Base-by-base conservation (phyloP, 192 early-diverging fungal genomes). In the Coemansia sp. region DNA sequence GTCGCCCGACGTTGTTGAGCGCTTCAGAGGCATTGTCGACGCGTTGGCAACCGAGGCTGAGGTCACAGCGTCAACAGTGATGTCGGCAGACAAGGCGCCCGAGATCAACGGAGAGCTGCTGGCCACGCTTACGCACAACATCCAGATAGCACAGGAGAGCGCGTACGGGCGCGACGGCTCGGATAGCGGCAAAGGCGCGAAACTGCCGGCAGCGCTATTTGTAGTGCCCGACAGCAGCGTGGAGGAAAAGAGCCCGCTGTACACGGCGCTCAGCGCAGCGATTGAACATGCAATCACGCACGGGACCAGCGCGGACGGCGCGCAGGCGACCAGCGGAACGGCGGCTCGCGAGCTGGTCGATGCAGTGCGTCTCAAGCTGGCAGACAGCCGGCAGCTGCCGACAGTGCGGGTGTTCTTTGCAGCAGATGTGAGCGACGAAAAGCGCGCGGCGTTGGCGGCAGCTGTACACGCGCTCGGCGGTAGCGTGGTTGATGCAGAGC, bases 121-220 rank as follows among this genome's bases (percentile, higher is more conserved):
- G 28, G 64, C 73, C 14, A 38, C 52, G 50, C 33, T 49, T 6
- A 65, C 62, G 19, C 73, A 76, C 59, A 61, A 58, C 42, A 50
- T 76, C n/a, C 73, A 76, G 51, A 48, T 76, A 43, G 73, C 73
- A 1, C 61, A 58, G 45, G 73, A 76, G 54, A 49, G 27, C 12
- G 63, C 58, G 27, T 65, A 31, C 44, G 73, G 63, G 2, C 60
- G 68, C 38, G 40, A 57, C 21, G 22, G 44, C 23, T 10, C 58
- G 11, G 47, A 25, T 0, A 31, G 23, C 9, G 22, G 32, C 25
- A 32, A 50, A 28, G 73, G 62, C 35, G 43, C 27, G 52, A 76
- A 76, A 53, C 19, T 76, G 24, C 62, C 73, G 10, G 63, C 67
- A 1, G 31, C 58, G 5, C 32, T 76, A 48, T 76, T 76, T 69